Base-by-base conservation (phyloP, 1,284 basidiomycete species). In the Apiotrichum porosum region DNA sequence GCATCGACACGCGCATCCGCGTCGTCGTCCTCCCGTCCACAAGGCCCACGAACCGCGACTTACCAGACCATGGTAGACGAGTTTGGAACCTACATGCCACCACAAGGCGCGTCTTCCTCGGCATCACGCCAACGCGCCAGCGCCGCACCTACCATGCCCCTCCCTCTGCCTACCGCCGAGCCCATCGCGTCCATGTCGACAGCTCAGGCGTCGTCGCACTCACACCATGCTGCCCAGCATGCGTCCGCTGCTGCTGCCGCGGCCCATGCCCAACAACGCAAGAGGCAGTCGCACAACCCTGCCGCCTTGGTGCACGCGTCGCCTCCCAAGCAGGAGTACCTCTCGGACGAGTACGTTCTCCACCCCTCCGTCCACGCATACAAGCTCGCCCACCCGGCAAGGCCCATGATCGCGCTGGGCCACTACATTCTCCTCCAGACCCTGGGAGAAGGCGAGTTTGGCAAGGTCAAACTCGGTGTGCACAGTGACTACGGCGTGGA, bases 391-490 rank as follows among this genome's bases (percentile, higher is more conserved):
- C 89, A 93, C 65, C 89, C 90, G 4, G 78, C 84, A 44, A 80
- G 91, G 30, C 83, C 83, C 15, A 91, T 92, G 51, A 88, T 93
- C 57, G 89, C 87, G 69, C 94, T 97, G 62, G 92, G 92, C 0
- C 89, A 91, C 3, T 97, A 97, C 72, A 78, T 97, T n/a, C 80
- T 97, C 35, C 76, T 97, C 12, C 91, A 95, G 72, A 97, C 92
- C 0, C 79, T 97, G 12, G 93, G 95, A 37, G 94, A 99, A 73
- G 95, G 95, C 61, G 95, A 99, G 77, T 98, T 98, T 69, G 95
- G 94, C 48, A 99, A 99, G 72, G 94, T 99, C 75, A 99, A 98
- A 72, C 83, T 99, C 22, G 95, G 95, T 9, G 80, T 99, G 38
- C 94, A 98, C 71, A 80, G 79, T 57, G 85, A 89, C 57, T 97